Evolutionary conservation across 495 filamentous ascomycete genomes (phyloP).

Genomic region (Aspergillus affinis): DNA sequence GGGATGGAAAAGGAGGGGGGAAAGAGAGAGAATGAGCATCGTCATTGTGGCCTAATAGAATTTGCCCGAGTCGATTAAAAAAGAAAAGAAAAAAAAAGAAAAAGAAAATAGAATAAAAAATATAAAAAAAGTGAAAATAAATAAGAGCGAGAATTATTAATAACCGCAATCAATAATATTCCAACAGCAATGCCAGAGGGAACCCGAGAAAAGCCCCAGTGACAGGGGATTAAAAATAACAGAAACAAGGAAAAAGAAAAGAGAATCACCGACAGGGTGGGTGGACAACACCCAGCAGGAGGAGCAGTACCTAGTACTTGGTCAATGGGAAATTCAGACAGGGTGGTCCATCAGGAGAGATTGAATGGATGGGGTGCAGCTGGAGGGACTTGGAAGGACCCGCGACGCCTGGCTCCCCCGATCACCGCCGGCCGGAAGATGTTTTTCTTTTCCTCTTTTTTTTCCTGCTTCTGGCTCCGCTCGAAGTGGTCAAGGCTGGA

Average conservation of each 20-base stretch:
- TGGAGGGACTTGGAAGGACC: background rate
- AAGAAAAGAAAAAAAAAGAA: background rate
- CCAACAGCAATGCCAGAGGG: background rate
- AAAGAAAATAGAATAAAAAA: background rate
- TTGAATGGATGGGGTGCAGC: constrained; percentile 7
- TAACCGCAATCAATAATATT: background rate
- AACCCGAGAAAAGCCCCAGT: background rate
- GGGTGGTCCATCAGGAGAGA: background rate
- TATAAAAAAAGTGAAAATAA: background rate
- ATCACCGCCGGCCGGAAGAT: constrained; percentile 17
- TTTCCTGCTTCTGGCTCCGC: background rate
- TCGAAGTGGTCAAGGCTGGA: constrained; percentile 29
- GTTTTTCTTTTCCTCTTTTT: background rate
- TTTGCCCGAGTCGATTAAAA: constrained; percentile 12
- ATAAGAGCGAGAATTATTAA: background rate
- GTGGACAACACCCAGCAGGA: no score
- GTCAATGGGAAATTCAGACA: no score
- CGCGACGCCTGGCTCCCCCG: constrained; percentile 13
- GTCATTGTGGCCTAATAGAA: constrained; percentile 15
- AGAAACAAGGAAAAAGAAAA: background rate
- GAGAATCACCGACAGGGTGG: background rate
- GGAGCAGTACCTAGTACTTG: no score
- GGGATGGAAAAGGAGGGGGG: background rate
- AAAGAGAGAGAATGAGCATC: background rate
- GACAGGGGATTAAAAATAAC: background rate